These are phyloP conservation scores for Aureobasidium sp. DNA, from an alignment of 2,329 filamentous ascomycete genomes.

Conservation along the genomic window DNA sequence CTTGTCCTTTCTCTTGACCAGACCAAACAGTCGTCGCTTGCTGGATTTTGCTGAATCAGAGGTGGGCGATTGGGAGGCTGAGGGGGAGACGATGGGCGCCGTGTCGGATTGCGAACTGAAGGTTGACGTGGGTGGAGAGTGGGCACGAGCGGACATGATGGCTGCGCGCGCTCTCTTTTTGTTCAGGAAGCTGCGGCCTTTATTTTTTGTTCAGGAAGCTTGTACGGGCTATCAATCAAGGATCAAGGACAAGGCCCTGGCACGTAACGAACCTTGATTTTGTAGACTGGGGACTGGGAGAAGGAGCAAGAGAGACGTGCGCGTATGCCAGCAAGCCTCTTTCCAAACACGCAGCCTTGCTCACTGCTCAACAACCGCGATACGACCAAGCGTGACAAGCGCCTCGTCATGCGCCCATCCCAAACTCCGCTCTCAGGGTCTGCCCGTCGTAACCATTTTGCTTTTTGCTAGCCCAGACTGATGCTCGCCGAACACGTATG, in stretches of 20 bases:
- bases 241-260: conserved; percentile 2
- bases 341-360: not conserved
- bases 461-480: not conserved
- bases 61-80: not conserved
- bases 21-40: conserved; percentile 18
- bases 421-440: not conserved
- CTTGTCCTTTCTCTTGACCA: conserved; percentile 16
- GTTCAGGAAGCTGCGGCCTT: not conserved
- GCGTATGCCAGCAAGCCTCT: not conserved
- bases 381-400: not conserved
- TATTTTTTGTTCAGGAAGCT: not conserved
- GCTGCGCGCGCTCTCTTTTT: not conserved
- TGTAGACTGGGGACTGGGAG: not conserved
- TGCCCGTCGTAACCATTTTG: not conserved
- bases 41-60: conserved; percentile 13
- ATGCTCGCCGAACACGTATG: conserved; percentile 1
- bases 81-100: not conserved
- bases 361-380: not conserved
- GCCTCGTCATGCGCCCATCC: conserved; percentile 6
- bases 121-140: conserved; percentile 1
- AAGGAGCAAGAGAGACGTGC: conserved; percentile 1
- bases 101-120: conserved; percentile 4
- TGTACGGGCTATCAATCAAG: not conserved
- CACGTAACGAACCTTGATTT: conserved; percentile 7
- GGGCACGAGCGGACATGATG: conserved; percentile 4